These are phyloP conservation scores for Colletotrichum aenigma DNA, from an alignment of 2,329 filamentous ascomycete genomes.

Conservation along the genomic window DNA sequence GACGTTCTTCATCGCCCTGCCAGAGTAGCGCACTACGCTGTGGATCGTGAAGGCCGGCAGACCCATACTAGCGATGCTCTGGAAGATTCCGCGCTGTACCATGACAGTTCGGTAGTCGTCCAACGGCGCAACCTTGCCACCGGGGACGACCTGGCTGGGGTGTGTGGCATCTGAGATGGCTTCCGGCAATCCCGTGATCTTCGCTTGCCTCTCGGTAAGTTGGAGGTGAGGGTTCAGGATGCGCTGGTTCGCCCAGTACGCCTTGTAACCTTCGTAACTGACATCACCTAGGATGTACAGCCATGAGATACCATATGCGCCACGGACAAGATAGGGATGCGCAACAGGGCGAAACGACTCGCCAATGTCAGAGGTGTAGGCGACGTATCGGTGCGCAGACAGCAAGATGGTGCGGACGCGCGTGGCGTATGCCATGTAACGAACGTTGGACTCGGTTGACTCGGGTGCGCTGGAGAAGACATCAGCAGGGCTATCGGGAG, in stretches of 20 bases:
- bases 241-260: constrained; percentile 85
- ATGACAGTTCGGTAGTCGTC: constrained; percentile 93
- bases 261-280: constrained; percentile 91
- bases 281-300: constrained; percentile 91
- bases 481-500: constrained; percentile 19
- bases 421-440: constrained; percentile 91
- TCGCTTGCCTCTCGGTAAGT: constrained; percentile 53
- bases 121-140: constrained; percentile 65
- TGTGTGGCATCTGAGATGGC: constrained; percentile 10
- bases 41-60: constrained; percentile 94
- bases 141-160: constrained; percentile 17
- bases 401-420: constrained; percentile 86
- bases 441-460: constrained; percentile 82
- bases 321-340: constrained; percentile 79
- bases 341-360: constrained; percentile 95
- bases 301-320: constrained; percentile 92
- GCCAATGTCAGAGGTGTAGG: constrained; percentile 95
- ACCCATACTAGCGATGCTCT: constrained; percentile 90
- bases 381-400: constrained; percentile 92
- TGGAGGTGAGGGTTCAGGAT: constrained; percentile 71
- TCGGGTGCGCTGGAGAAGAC: constrained; percentile 63
- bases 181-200: constrained; percentile 45
- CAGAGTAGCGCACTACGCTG: constrained; percentile 88
- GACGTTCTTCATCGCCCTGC: constrained; percentile 79
- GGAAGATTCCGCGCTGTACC: constrained; percentile 89